A percentile compares a stretch with the other conserved stretches of the same genome.
These are phyloP conservation scores for Sicyos edulis DNA, from an alignment of 306 rosid genomes.

Conservation along the genomic window DNA sequence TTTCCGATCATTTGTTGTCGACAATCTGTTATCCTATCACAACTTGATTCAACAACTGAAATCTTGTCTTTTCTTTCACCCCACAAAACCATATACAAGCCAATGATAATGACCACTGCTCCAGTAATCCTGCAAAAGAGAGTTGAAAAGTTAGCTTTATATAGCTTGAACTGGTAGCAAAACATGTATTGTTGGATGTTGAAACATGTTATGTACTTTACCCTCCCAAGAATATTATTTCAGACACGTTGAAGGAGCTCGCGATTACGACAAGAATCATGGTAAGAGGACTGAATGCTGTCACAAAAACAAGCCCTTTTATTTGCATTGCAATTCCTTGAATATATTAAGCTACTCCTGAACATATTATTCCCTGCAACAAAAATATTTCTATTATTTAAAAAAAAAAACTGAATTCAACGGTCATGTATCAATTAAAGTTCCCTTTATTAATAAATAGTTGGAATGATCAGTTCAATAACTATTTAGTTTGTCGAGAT, in stretches of 20 bases:
- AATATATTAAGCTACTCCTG: slow-evolving; percentile 34
- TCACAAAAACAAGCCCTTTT: slow-evolving; percentile 45
- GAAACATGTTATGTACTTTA: slow-evolving; percentile 3
- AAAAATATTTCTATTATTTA: background rate
- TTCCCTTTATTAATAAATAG: too few relatives aligned
- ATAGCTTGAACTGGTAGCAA: background rate
- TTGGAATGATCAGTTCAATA: too few relatives aligned
- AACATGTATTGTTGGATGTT: too few relatives aligned
- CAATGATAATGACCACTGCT: slow-evolving; percentile 34
- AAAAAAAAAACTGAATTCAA: too few relatives aligned
- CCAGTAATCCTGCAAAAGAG: slow-evolving; percentile 33
- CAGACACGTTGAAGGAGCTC: slow-evolving; percentile 37
- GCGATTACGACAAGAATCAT: slow-evolving; percentile 43
- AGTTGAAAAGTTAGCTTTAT: background rate
- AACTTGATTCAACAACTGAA: background rate
- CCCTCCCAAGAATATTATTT: slow-evolving; percentile 46
- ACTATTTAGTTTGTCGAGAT: too few relatives aligned
- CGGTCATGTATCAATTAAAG: too few relatives aligned
- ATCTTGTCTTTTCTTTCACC: slow-evolving; percentile 38
- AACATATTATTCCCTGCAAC: slow-evolving; percentile 43
- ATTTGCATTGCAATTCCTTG: slow-evolving; percentile 44
- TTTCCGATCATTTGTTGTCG: slow-evolving; percentile 10
- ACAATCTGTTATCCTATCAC: background rate
- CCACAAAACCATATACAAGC: slow-evolving; percentile 47
- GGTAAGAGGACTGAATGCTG: slow-evolving; percentile 39